phyloP scores from a whole-genome alignment of 169 alveolate genomes.

The Eimeria praecox region DNA sequence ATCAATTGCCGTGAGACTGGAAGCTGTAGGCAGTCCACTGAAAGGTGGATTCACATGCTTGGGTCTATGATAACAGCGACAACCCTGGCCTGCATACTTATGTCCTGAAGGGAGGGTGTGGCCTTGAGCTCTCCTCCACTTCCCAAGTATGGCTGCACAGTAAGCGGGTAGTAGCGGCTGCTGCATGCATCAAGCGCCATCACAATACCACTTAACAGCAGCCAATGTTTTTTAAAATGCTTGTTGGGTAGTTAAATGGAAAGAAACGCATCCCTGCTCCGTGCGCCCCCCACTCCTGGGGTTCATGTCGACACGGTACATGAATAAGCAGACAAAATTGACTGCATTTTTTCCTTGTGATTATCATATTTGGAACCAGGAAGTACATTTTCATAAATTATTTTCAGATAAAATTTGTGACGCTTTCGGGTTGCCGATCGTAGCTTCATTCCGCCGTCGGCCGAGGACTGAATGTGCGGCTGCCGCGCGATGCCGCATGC shows the following conservation, averaged over 20 bases:
- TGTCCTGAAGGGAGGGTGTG: not conserved
- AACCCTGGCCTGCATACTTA: not conserved
- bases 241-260: not conserved
- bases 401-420: not conserved
- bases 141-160: not conserved
- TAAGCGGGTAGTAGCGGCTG: not conserved
- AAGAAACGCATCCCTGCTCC: slow-evolving; percentile 14
- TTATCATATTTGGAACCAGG: not conserved
- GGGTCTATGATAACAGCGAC: not conserved
- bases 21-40: not conserved
- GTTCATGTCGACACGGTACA: not conserved
- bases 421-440: slow-evolving; percentile 3
- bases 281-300: slow-evolving; percentile 59
- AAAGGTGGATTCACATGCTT: not conserved
- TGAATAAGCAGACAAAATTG: not conserved
- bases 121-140: not conserved
- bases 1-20: not conserved
- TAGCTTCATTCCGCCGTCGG: slow-evolving; percentile 23
- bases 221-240: not conserved
- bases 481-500: slow-evolving; percentile 50
- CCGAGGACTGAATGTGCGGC: slow-evolving; percentile 61
- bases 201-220: not conserved
- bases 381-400: not conserved
- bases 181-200: not conserved
- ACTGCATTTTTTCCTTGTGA: slow-evolving; percentile 18